Evolutionary conservation across 2,329 filamentous ascomycete species (phyloP), one percentile per base, ranked within the genome.

Genomic region (Cercospora citrullina): DNA sequence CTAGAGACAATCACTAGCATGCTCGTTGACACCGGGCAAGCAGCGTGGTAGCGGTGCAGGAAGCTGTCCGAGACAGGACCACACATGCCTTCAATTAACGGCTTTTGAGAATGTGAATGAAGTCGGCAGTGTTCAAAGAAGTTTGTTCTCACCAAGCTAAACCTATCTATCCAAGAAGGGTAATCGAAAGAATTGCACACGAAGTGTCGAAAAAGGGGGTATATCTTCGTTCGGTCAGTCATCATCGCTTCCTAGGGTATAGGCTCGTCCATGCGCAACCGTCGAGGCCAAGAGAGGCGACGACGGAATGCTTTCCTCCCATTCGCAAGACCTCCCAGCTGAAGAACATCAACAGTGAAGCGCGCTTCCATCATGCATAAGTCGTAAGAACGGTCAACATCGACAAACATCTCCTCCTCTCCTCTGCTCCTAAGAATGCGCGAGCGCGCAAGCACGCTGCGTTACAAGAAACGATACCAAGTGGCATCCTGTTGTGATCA

Each of bases 331-430:
- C 62, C 21, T 33, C 63, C 48, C 61, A 59, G 64, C 45, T 61
- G 59, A 63, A 68, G 48, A 33, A 58, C 53, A 58, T 36, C 66
- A 66, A 68, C 60, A 66, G 64, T 64, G 63, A 64, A 61, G 45
- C 39, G 63, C 68, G 63, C 63, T 66, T 64, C 60, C 60, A 63
- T 64, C 66, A 68, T 64, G 59, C 66, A 39, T 68, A 55, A 68
- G 42, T 68, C 66, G 66, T 68, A 45, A 68, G 26, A 64, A 58
- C 33, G 33, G 28, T 39, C 66, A 68, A 68, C 55, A 64, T 64
- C 51, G 39, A 55, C 42, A 59, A 62, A 36, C 51, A 57, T 42
- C 28, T 36, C 33, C 26, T 63, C 48, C 48, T 36, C 62, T 26
- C 48, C 62, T n/a, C 42, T 64, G 45, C 45, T 18, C 30, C 31